These are phyloP conservation scores for Eucalyptus pauciflora DNA, from an alignment of 345 rosid species.

Conservation along the genomic window DNA sequence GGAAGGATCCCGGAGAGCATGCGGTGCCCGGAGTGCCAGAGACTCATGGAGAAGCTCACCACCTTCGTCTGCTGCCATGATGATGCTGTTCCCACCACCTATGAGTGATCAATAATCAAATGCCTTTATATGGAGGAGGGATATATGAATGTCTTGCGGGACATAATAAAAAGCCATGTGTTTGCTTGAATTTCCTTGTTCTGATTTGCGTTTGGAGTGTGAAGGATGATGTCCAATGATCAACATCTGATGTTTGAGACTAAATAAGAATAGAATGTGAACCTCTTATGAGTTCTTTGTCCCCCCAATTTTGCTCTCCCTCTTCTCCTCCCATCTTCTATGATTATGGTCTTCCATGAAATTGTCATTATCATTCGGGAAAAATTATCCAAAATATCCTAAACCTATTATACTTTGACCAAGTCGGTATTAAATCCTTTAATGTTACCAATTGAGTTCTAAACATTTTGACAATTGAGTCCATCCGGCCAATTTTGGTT, in stretches of 20 bases:
- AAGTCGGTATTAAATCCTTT: accelerated
- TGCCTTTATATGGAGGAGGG: neutral
- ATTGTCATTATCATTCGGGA: neutral
- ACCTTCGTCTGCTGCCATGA: conserved; percentile 82
- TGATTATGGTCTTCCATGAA: neutral
- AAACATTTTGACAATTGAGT: too few species aligned
- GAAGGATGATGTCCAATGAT: neutral
- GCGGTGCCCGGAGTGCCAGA: conserved; percentile 74
- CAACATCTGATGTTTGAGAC: neutral
- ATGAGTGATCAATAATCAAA: neutral
- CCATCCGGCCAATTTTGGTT: accelerated
- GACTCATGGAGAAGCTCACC: conserved; percentile 54
- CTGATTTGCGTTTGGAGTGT: neutral
- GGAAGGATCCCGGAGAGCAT: conserved; percentile 56
- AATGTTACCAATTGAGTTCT: too few species aligned
- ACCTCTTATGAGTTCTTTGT: neutral
- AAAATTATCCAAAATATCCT: too few species aligned
- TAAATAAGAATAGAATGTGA: neutral
- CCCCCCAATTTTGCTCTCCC: neutral
- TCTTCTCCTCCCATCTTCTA: neutral
- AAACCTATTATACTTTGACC: accelerated
- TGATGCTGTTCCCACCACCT: conserved; percentile 1
- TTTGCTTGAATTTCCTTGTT: neutral
- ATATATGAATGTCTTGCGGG: neutral
- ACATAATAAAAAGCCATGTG: neutral